A percentile compares a stretch with the other conserved stretches of the same genome.
phyloP scores from a whole-genome alignment of 2,329 filamentous ascomycete genomes.

The Neoarthrinium moseri region DNA sequence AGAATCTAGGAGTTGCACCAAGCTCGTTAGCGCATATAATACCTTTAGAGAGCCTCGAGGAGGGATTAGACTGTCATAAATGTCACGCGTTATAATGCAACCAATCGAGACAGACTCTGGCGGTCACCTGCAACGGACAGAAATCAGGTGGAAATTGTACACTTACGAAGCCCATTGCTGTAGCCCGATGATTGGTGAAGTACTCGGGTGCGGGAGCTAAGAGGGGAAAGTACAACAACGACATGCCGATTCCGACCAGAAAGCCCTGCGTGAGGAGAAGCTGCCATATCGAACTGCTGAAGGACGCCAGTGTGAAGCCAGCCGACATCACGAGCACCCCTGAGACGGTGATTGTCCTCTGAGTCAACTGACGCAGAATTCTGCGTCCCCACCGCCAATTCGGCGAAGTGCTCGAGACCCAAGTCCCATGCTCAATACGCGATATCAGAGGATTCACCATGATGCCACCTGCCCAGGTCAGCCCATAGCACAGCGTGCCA shows the following conservation, averaged over 20 bases:
- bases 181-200: slow-evolving; percentile 44
- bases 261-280: slow-evolving; percentile 43
- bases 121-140: no score
- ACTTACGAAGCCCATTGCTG: slow-evolving; percentile 42
- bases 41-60: no score
- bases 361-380: slow-evolving; percentile 24
- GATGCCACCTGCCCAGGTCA: slow-evolving; percentile 50
- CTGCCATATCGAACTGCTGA: slow-evolving; percentile 34
- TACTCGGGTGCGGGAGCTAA: slow-evolving; percentile 47
- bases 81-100: neutral
- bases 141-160: neutral
- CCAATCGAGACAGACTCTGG: neutral
- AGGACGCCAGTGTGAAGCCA: slow-evolving; percentile 41
- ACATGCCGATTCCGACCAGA: slow-evolving; percentile 40
- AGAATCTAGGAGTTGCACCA: slow-evolving; percentile 26
- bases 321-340: slow-evolving; percentile 39
- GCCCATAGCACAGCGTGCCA: slow-evolving; percentile 44
- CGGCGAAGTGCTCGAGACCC: slow-evolving; percentile 17
- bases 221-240: slow-evolving; percentile 41
- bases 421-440: slow-evolving; percentile 33
- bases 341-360: slow-evolving; percentile 35
- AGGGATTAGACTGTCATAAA: slow-evolving; percentile 8
- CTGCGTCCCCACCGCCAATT: slow-evolving; percentile 20
- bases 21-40: no score
- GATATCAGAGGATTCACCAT: slow-evolving; percentile 46